Percentiles rank a stretch among this genome's conserved stretches.
Conservation (phyloP, 345 rosid species). For the Bruguiera parviflora region DNA sequence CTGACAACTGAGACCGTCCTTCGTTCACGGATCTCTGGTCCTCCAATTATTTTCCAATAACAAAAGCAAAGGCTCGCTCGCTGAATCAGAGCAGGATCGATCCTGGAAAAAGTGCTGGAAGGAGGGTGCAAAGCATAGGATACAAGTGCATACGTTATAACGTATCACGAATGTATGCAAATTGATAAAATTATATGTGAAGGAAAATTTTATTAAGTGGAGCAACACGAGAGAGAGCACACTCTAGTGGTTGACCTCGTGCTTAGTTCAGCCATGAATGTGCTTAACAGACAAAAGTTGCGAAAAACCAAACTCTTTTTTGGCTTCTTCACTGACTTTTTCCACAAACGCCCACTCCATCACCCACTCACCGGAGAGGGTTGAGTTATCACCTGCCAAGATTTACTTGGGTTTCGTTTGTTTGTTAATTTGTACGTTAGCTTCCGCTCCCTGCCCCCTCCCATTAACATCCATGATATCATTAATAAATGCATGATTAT, state of each 20-base stretch:
- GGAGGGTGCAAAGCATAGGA: neutral
- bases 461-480: constrained; percentile 5
- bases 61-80: neutral
- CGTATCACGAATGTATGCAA: neutral
- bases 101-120: constrained; percentile 24
- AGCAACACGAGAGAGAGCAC: constrained; percentile 11
- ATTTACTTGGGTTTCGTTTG: constrained; percentile 5
- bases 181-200: neutral
- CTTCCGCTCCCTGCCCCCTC: neutral
- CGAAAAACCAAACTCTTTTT: neutral
- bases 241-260: constrained; percentile 38
- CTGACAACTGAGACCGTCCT: too few relatives aligned
- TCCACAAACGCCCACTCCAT: constrained; percentile 1
- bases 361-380: neutral
- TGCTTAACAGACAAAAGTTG: constrained; percentile 16
- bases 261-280: constrained; percentile 31
- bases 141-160: neutral
- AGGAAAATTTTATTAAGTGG: constrained; percentile 14
- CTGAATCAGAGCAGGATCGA: constrained; percentile 17
- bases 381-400: constrained; percentile 2
- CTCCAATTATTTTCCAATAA: too few relatives aligned
- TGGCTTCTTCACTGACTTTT: constrained; percentile 9
- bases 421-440: constrained; percentile 10
- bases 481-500: constrained; percentile 20
- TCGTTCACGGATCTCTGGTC: too few relatives aligned